Evolutionary conservation across 257 asterid species (phyloP), one percentile per base, ranked within the genome.

Genomic region (Nicotiana noctiflora): DNA sequence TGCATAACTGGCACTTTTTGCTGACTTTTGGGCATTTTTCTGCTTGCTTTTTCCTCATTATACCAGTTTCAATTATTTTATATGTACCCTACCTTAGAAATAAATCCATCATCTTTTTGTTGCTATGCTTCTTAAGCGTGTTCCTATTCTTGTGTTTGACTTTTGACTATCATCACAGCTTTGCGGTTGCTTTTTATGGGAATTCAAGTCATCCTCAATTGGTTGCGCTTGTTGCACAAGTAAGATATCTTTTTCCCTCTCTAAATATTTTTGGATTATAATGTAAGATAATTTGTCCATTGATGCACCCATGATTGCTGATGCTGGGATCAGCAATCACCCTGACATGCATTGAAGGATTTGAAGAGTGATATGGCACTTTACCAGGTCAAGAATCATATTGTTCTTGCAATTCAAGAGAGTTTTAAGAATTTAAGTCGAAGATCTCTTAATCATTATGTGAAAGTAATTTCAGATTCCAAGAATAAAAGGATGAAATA

Each of bases 141-240:
- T 29, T 37, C 19, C n/a, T 61, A 19, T n/a, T 75, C 12, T 75
- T 15, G 25, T 37, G 70, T 21, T 77, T 80, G 57, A 72, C 52
- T 57, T 56, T 21, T 66, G 37, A 32, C 78, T 78, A 82, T 83
- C 79, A 76, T 37, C 84, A 82, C 97, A 95, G 99, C 77, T 95
- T 88, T 85, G 98, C 98, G 65, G 89, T 95, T 88, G 99, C 97
- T 68, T 95, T 92, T 81, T 83, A 80, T 83, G 97, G 99, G 85
- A 88, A 85, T 82, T 82, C 91, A 81, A 86, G 91, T 67, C 94
- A 85, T 88, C 96, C 98, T 80, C 97, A 85, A 55, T 90, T 95
- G 88, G 97, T 95, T 88, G 99, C 98, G 64, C 88, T 95, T 82
- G 90, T 95, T 84, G 99, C 99, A 37, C 99, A 95, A 84, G 99